Base-by-base conservation (phyloP, 495 filamentous ascomycete species). In the Trypethelium eluteriae region DNA sequence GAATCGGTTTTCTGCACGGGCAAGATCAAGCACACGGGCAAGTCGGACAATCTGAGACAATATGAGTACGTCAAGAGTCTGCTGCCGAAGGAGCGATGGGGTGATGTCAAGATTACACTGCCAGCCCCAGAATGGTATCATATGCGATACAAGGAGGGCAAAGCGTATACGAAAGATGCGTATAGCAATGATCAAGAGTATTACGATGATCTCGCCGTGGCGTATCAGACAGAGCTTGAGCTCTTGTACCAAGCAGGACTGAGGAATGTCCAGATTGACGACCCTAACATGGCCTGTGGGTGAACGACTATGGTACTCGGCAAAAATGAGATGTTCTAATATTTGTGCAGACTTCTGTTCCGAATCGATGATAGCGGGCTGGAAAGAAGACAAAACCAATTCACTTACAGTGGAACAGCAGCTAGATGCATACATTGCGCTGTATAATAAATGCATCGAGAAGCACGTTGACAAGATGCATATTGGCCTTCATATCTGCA, bases 361-460 rank as follows among this genome's bases (percentile, higher is more conserved):
- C 65, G 78, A 82, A 47, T 76, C 80, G 64, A 86, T 89, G 84
- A 76, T 85, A 7, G 75, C 81, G 68, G 85, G 84, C 67, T 87
- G 84, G 75, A 82, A 81, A 66, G 75, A 79, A 9, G 86, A 87
- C 67, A 78, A 75, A 9, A 68, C 79, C 62, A 85, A 85, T 66
- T 81, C 70, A 76, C 82, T 76, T 80, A 86, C 77, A 64, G 74
- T 84, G 56, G 86, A 90, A 38, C 82, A 85, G 62, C 82, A 89
- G 59, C 82, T 93, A 56, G 85, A 90, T 65, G 82, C 85, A 39
- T 92, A 92, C 76, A 88, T 93, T 76, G 79, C 80, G 66, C 81
- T 89, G 66, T 91, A 93, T 81, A 93, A 92, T 74, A 85, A 87
- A 76, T 84, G 82, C 74, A 81, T 91, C 75, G 77, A 82, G 70